Evolutionary conservation across 176 grass and related monocot genomes (phyloP), one percentile per base, ranked within the genome.

Genomic region (Avena insularis): DNA sequence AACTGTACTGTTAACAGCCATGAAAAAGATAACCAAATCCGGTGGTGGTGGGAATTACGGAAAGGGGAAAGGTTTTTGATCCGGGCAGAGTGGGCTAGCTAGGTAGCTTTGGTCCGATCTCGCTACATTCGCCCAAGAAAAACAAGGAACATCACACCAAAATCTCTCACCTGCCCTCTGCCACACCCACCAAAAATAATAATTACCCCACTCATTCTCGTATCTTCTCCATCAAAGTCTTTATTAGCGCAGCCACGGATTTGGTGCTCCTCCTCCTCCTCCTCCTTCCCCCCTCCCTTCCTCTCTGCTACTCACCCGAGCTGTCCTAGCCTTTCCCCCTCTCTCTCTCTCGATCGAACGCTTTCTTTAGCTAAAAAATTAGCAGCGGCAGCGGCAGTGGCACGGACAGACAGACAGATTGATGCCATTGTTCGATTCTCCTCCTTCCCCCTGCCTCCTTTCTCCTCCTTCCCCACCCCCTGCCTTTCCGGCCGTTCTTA

Each of bases 281-380:
- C 73, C 36, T 50, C 59, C 77, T 23, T 23, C 29, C 29, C 29
- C 29, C 29, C 29, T 29, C 29, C 9, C 29, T 33, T 31, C 40
- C 40, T 79, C 49, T 59, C 81, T 84, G 68, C 76, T 88, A 43
- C 40, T 43, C 40, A 43, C 40, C 40, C 40, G 6, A 43, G 40
- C 40, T 36, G 35, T 7, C 40, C 40, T 43, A 76, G 78, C 31
- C 82, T 88, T 78, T 85, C 61, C 82, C 61, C 78, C 51, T 43
- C 40, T 43, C 40, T 43, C 40, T 43, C 40, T 43, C 40, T 43
- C 40, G 0, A 43, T 5, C 68, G 12, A 29, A 29, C 29, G 29
- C 29, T 29, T 29, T 29, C 76, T 80, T 63, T 29, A 67, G 53
- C 83, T 88, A 91, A 91, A 91, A 45, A 88, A 85, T 55, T 91